Conservation (phyloP, 441 rosid species). For the Eutrema salsugineum region DNA sequence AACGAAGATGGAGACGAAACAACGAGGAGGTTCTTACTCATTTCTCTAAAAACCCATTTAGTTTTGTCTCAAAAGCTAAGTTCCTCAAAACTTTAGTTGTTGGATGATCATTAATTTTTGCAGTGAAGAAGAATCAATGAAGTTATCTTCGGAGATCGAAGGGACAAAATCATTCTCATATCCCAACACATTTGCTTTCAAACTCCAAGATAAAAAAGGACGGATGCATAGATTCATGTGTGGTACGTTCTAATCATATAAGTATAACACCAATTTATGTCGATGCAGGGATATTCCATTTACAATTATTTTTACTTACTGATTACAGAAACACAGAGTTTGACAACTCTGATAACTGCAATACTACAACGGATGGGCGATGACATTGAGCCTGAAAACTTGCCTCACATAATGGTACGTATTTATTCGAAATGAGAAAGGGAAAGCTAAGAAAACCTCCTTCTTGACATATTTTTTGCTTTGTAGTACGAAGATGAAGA, state of each 20-base stretch:
- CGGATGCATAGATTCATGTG: constrained; percentile 90
- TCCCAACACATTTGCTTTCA: constrained; percentile 67
- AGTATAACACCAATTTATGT: neutral
- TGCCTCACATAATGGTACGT: constrained; percentile 82
- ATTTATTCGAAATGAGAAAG: neutral
- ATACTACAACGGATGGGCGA: constrained; percentile 86
- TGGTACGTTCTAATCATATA: constrained; percentile 43
- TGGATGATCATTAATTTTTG: neutral
- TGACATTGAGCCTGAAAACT: constrained; percentile 72
- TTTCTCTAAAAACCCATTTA: constrained; percentile 10
- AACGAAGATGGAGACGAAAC: constrained; percentile 68
- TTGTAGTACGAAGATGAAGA: constrained; percentile 94
- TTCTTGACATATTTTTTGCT: neutral
- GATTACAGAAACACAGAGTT: constrained; percentile 53
- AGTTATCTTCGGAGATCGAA: constrained; percentile 72
- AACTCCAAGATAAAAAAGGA: constrained; percentile 80
- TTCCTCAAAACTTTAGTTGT: neutral
- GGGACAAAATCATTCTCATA: constrained; percentile 50
- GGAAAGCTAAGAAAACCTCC: neutral
- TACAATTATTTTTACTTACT: constrained; percentile 9
- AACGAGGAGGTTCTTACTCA: constrained; percentile 47
- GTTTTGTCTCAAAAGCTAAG: neutral
- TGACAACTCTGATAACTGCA: constrained; percentile 74
- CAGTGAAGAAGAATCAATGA: constrained; percentile 80
- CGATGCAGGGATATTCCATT: neutral